Evolutionary conservation across 2,329 filamentous ascomycete genomes (phyloP), one percentile per base, ranked within the genome.

Genomic region (Hymenoscyphus infarciens): DNA sequence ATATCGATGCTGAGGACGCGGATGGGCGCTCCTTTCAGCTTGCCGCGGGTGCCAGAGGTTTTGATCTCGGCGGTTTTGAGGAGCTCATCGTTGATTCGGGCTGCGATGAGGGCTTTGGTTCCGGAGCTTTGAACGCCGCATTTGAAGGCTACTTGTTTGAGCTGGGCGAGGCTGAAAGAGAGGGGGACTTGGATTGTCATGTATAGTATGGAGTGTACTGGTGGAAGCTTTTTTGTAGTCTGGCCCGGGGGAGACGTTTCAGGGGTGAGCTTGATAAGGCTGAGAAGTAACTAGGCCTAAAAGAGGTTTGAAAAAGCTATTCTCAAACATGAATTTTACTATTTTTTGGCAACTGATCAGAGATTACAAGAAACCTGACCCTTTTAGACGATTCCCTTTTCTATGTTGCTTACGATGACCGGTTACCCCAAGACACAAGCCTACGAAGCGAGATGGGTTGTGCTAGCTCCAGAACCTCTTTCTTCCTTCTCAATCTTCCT

Each of bases 1-100:
- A 95, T 89, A 74, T 96, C 91, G 65, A 96, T 88, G 72, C 90
- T 93, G 38, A 95, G 75, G 27, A 95, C 80, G 53, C 87, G 67
- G 25, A 61, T 38, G 16, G 66, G 62, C 8, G 4, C 38, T 16
- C 19, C 55, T 19, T 35, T 56, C 8, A 31, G 16, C 8, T 16
- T 27, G 10, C 15, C 16, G 13, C 29, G 11, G 7, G 5, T 22
- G 19, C n/a, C 38, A 29, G 25, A 5, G 29, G 22, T 10, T 62
- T 64, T 57, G 70, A 66, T 19, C n/a, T 69, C 59, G 22, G 67
- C 61, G 22, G 64, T 64, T 38, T 63, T 55, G 2, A 61, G 53
- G 19, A 79, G 69, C 58, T 78, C 76, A 60, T 76, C 71, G 33
- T 76, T 69, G 19, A 91, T 76, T 0, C 83, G 80, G n/a, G 76